A percentile compares a stretch with the other conserved stretches of the same genome.
Evolutionary conservation across 2,329 filamentous ascomycete genomes (phyloP).

Genomic region (Claviceps fusiformis): DNA sequence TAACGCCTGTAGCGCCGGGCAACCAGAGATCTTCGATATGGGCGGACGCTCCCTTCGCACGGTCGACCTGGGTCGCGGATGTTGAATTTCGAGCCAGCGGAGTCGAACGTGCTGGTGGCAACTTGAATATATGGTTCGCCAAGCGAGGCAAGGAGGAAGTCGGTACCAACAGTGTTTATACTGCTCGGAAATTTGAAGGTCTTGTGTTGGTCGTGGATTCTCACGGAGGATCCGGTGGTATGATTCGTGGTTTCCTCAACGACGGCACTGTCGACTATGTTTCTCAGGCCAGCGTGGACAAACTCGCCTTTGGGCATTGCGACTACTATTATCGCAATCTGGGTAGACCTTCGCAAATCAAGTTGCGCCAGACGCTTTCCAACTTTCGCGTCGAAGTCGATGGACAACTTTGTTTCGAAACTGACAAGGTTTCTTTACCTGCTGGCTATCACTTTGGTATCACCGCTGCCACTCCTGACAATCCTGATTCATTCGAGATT

Average conservation of each 20-base stretch:
- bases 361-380: constrained; percentile 50
- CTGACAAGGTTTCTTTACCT: constrained; percentile 64
- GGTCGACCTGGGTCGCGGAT: constrained; percentile 66
- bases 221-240: constrained; percentile 63
- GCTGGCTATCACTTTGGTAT: constrained; percentile 74
- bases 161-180: constrained; percentile 69
- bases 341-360: constrained; percentile 68
- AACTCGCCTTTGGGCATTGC: constrained; percentile 86
- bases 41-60: constrained; percentile 49
- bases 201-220: constrained; percentile 76
- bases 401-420: constrained; percentile 70
- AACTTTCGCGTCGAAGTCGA: constrained; percentile 72
- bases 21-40: constrained; percentile 75
- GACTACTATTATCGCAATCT: constrained; percentile 83
- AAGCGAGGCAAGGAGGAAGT: constrained; percentile 52
- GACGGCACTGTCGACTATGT: constrained; percentile 75
- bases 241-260: constrained; percentile 84
- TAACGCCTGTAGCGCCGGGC: constrained; percentile 79
- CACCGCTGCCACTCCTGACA: constrained; percentile 77
- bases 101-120: constrained; percentile 72
- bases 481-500: constrained; percentile 86
- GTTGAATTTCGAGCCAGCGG: constrained; percentile 81
- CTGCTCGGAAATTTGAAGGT: constrained; percentile 75
- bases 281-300: constrained; percentile 62
- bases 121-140: constrained; percentile 86